Conservation (phyloP, 2,329 filamentous ascomycete genomes). For the Colletotrichum sidae region DNA sequence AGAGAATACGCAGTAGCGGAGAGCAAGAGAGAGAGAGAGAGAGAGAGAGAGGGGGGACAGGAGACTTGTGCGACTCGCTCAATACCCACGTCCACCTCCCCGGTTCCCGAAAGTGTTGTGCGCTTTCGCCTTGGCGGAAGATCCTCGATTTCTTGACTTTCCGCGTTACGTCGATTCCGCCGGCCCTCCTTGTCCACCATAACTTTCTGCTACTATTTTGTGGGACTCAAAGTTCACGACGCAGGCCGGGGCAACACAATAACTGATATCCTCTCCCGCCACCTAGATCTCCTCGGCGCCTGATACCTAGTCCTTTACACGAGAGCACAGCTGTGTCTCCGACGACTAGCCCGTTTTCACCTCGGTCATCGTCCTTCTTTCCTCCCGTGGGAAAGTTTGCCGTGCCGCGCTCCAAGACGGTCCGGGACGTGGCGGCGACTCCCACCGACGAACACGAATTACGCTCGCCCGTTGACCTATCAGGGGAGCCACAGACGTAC, state of each 20-base stretch:
- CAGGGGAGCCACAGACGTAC: constrained; percentile 44
- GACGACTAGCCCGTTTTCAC: constrained; percentile 51
- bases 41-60: not conserved
- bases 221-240: constrained; percentile 41
- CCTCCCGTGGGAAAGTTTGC: constrained; percentile 41
- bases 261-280: constrained; percentile 41
- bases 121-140: constrained; percentile 26
- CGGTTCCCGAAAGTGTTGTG: constrained; percentile 20
- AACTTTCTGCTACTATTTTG: constrained; percentile 39
- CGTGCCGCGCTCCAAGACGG: constrained; percentile 41
- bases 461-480: constrained; percentile 36
- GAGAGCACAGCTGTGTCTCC: constrained; percentile 55
- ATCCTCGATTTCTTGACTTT: constrained; percentile 36
- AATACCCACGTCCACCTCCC: constrained; percentile 11
- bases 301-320: constrained; percentile 62
- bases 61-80: constrained; percentile 12
- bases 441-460: constrained; percentile 41
- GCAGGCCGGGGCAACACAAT: constrained; percentile 27
- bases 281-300: constrained; percentile 60
- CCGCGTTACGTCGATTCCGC: constrained; percentile 31
- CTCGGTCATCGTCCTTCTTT: constrained; percentile 43
- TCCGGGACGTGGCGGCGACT: constrained; percentile 48
- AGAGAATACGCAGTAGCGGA: not conserved
- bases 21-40: not conserved
- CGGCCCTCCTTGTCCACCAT: constrained; percentile 14